phyloP scores from a whole-genome alignment of 441 rosid species.

The Metrosideros polymorpha region DNA sequence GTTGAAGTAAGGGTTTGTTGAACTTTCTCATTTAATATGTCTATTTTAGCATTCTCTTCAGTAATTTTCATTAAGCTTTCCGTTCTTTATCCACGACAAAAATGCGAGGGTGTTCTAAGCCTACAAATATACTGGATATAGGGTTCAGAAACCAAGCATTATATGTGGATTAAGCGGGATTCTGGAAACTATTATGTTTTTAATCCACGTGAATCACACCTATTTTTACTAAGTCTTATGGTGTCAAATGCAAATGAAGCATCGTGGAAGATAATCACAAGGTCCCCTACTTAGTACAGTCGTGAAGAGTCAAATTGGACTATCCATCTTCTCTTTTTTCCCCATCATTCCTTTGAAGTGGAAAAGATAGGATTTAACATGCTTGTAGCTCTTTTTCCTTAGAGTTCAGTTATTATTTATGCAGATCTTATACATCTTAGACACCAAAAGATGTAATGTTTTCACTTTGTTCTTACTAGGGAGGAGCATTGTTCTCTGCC shows the following conservation, averaged over 20 bases:
- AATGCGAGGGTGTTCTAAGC: not conserved
- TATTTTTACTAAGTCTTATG: not conserved
- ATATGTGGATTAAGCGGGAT: not conserved
- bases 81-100: not conserved
- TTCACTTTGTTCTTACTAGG: not conserved
- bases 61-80: not conserved
- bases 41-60: not conserved
- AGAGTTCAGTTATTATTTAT: not conserved
- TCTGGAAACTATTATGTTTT: not conserved
- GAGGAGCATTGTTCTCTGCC: not conserved
- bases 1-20: conserved; percentile 17
- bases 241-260: not conserved
- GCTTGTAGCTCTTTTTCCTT: not conserved
- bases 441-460: not conserved
- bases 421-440: not conserved
- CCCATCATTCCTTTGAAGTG: not conserved
- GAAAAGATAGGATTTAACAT: not conserved
- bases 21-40: not conserved
- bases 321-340: not conserved
- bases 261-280: not conserved
- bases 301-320: not conserved
- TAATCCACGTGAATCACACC: not conserved
- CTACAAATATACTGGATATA: not conserved
- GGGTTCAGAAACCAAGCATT: not conserved
- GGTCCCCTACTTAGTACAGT: not conserved